These are phyloP conservation scores for Penicillium taxi DNA, from an alignment of 495 filamentous ascomycete genomes.

Conservation along the genomic window DNA sequence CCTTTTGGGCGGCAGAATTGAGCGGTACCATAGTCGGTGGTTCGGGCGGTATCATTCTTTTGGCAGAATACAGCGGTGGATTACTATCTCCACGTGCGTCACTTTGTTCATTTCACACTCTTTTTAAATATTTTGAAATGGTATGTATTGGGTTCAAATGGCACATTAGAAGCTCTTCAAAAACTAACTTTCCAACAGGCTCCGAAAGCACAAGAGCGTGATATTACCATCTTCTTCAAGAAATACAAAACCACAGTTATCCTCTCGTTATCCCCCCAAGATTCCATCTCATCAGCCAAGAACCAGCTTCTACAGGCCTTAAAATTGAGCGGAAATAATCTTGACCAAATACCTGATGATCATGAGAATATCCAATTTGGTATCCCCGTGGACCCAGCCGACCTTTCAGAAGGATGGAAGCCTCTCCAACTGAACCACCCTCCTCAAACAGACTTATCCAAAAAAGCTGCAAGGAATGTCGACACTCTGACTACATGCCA, in stretches of 20 bases:
- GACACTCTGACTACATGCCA: no score
- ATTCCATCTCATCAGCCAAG: constrained; percentile 54
- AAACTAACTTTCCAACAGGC: constrained; percentile 3
- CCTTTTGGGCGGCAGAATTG: no score
- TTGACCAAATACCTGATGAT: constrained; percentile 39
- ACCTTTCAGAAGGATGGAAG: constrained; percentile 52
- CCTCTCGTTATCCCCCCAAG: constrained; percentile 55
- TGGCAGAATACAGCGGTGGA: constrained; percentile 2
- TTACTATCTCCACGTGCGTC: constrained; percentile 15
- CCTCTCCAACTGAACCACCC: constrained; percentile 31
- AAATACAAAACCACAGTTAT: constrained; percentile 70
- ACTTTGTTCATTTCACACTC: not conserved
- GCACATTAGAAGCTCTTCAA: not conserved
- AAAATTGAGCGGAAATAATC: constrained; percentile 38
- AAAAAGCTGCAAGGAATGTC: no score
- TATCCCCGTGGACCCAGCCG: constrained; percentile 45
- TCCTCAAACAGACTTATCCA: no score
- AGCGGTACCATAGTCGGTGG: no score
- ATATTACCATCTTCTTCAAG: constrained; percentile 60
- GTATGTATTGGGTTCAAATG: constrained; percentile 1
- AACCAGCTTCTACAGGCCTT: constrained; percentile 52
- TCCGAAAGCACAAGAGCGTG: constrained; percentile 18
- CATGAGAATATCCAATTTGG: constrained; percentile 47
- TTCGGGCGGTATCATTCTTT: no score
- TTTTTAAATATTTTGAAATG: constrained; percentile 7